Percentiles rank a stretch among this genome's conserved stretches.
Evolutionary conservation across 306 rosid genomes (phyloP).

Genomic region (Prunus fruticosa): DNA sequence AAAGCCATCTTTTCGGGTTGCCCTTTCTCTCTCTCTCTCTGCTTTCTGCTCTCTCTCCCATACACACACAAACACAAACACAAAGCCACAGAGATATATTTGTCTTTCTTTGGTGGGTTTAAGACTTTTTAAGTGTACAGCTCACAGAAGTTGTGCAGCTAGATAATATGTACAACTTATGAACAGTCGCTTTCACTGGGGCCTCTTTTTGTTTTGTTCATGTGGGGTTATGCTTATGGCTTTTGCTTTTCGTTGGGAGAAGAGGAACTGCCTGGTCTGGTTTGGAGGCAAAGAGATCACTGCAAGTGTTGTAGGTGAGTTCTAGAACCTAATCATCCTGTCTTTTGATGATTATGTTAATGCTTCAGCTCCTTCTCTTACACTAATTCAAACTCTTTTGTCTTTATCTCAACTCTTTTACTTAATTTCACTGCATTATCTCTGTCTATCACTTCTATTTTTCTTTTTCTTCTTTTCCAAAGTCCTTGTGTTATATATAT

Average conservation of each 20-base stretch:
- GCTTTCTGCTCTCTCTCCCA: too few relatives aligned
- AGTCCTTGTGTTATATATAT: too few relatives aligned
- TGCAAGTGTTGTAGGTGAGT: too few relatives aligned
- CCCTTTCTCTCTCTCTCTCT: background rate
- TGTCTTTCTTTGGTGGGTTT: background rate
- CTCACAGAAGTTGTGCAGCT: background rate
- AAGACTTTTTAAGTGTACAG: background rate
- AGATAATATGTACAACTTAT: background rate
- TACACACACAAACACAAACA: background rate
- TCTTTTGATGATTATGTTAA: too few relatives aligned
- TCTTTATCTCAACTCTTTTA: too few relatives aligned
- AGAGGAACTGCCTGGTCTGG: background rate
- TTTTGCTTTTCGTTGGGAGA: background rate
- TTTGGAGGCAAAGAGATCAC: background rate
- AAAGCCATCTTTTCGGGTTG: background rate
- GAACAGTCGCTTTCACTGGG: constrained; percentile 11
- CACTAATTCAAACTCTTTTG: too few relatives aligned
- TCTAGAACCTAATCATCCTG: too few relatives aligned
- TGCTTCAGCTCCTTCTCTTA: too few relatives aligned
- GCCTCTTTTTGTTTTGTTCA: background rate
- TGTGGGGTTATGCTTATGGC: background rate
- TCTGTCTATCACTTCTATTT: too few relatives aligned
- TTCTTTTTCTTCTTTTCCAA: too few relatives aligned
- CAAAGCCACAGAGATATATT: background rate
- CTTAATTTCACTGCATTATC: too few relatives aligned